These are phyloP conservation scores for Saposhnikovia divaricata DNA, from an alignment of 129 eudicot species.

Conservation along the genomic window DNA sequence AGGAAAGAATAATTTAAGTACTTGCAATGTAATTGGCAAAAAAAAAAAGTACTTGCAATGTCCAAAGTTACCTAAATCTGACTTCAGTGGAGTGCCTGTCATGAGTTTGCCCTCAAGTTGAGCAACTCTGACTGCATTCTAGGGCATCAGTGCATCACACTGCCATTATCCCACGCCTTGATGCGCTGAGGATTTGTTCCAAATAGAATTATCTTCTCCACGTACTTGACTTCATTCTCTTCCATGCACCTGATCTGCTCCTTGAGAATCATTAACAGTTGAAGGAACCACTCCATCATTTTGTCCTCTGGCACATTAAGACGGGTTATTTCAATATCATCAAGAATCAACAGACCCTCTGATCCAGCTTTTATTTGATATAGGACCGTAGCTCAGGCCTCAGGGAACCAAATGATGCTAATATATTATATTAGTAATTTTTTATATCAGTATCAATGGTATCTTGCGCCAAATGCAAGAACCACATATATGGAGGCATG, in stretches of 20 bases:
- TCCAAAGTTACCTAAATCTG: neutral
- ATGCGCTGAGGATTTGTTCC: constrained; percentile 54
- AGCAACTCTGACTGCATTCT: constrained; percentile 69
- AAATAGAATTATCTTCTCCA: constrained; percentile 60
- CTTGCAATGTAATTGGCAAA: no score
- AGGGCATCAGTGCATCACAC: constrained; percentile 47
- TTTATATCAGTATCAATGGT: neutral
- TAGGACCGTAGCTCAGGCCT: neutral
- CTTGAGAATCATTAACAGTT: constrained; percentile 76
- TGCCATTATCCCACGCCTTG: constrained; percentile 76
- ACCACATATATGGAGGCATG: neutral
- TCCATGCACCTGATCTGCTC: constrained; percentile 71
- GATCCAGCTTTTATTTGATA: constrained; percentile 55
- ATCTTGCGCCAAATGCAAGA: neutral
- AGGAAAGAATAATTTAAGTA: constrained; percentile 10
- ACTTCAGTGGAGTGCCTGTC: no score
- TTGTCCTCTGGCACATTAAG: constrained; percentile 78
- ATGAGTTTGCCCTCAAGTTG: constrained; percentile 88
- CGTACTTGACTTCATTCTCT: constrained; percentile 53
- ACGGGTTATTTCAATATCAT: constrained; percentile 62
- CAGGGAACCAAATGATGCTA: neutral
- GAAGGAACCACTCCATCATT: constrained; percentile 82
- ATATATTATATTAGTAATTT: neutral
- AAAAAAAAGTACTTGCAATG: no score
- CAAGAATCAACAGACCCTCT: constrained; percentile 64